These are phyloP conservation scores for Penicillium sp. DNA, from an alignment of 2,329 filamentous ascomycete genomes.

Conservation along the genomic window DNA sequence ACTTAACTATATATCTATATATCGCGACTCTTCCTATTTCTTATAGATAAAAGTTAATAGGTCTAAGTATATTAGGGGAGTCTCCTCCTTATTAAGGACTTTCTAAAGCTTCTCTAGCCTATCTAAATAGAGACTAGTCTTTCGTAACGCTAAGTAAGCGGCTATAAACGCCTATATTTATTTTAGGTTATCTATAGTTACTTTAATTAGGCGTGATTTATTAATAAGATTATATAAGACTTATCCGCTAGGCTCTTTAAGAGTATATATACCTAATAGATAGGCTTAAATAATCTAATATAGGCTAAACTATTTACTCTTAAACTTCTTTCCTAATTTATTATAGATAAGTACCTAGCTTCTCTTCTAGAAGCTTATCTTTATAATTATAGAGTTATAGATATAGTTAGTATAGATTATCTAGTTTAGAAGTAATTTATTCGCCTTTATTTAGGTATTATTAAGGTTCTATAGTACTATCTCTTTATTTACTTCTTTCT, in stretches of 20 bases:
- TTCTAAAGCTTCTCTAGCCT: not conserved
- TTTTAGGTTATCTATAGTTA: not conserved
- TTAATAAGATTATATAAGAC: not conserved
- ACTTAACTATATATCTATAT: not conserved
- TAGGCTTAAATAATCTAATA: slow-evolving; percentile 4
- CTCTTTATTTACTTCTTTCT: not conserved
- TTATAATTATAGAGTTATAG: not conserved
- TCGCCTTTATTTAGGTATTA: not conserved
- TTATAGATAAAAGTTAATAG: not conserved
- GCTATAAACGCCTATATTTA: not conserved
- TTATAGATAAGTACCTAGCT: slow-evolving; percentile 7
- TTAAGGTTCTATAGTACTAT: not conserved
- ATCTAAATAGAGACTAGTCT: not conserved
- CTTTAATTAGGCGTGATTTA: not conserved
- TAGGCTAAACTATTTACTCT: slow-evolving; percentile 11
- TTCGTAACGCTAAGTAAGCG: not conserved
- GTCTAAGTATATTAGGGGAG: not conserved
- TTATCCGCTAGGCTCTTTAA: not conserved
- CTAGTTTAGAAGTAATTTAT: not conserved
- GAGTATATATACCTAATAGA: slow-evolving; percentile 4
- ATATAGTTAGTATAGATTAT: not conserved
- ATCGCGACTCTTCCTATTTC: not conserved
- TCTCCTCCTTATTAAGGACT: not conserved
- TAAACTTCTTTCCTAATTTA: slow-evolving; percentile 8
- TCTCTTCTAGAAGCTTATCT: slow-evolving; percentile 1